Conservation (phyloP, 192 early-diverging fungal genomes). For the Coemansia erecta region DNA sequence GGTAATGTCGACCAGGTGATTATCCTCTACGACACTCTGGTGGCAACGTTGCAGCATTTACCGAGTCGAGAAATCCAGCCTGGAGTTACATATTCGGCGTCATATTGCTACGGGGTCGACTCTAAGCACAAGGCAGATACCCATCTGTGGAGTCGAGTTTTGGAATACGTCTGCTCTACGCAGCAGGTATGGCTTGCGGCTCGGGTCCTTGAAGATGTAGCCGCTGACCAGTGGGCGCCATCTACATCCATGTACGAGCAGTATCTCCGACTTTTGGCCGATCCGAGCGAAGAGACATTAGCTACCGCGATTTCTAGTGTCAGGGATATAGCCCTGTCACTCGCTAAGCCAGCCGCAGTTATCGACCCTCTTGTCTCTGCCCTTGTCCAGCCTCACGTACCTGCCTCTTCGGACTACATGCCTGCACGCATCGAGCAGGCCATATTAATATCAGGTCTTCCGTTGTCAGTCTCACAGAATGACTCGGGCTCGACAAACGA, state of each 20-base stretch:
- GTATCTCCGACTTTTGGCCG: conserved; percentile 11
- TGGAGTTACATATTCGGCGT: background rate
- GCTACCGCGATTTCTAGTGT: background rate
- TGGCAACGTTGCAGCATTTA: conserved; percentile 10
- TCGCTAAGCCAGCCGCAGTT: background rate
- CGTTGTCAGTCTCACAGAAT: background rate
- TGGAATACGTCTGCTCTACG: conserved; percentile 3
- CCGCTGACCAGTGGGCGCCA: conserved; percentile 23
- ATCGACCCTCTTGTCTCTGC: conserved; percentile 24
- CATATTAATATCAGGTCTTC: conserved; percentile 17
- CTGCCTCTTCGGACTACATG: background rate
- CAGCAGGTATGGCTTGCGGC: conserved; percentile 34
- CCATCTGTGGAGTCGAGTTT: conserved; percentile 13
- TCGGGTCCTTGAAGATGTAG: conserved; percentile 27
- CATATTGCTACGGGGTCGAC: background rate
- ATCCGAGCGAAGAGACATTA: conserved; percentile 13
- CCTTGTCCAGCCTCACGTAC: conserved; percentile 3
- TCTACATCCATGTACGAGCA: conserved; percentile 16
- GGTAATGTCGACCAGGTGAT: conserved; percentile 30
- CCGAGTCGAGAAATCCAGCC: background rate
- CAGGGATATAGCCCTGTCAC: background rate
- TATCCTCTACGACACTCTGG: conserved; percentile 32
- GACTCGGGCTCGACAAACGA: background rate
- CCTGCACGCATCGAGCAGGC: conserved; percentile 31
- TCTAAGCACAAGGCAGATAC: conserved; percentile 4